These are phyloP conservation scores for Persicaria tinctoria DNA, from an alignment of 148 eudicot genomes.

Conservation along the genomic window DNA sequence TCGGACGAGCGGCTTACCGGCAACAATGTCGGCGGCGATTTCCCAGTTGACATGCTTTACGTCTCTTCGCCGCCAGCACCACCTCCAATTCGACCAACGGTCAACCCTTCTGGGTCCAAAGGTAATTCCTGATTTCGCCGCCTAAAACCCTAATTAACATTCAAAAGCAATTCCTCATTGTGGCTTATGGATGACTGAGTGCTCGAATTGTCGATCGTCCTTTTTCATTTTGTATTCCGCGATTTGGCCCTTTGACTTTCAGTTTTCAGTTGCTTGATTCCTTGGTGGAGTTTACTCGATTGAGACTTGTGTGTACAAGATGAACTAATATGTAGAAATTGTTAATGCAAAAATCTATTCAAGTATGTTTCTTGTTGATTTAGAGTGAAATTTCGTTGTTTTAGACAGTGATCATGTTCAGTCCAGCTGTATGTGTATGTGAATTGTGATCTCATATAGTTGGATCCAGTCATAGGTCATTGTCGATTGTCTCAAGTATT, in stretches of 20 bases:
- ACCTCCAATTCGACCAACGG: neutral
- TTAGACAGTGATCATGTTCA: neutral
- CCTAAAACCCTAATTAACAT: neutral
- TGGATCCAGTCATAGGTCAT: neutral
- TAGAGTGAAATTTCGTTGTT: neutral
- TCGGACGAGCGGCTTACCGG: slow-evolving; percentile 4
- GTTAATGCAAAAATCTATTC: neutral
- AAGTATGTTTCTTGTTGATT: neutral
- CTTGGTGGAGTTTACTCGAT: neutral
- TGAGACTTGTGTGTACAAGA: neutral
- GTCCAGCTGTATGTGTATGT: neutral
- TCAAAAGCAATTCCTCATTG: neutral
- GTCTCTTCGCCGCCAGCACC: slow-evolving; percentile 5
- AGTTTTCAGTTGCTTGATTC: neutral
- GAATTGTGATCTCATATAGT: neutral
- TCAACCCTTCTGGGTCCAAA: neutral
- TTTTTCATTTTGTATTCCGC: neutral
- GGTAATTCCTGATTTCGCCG: neutral
- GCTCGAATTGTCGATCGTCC: neutral
- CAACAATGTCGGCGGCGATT: slow-evolving; percentile 4
- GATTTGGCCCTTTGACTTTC: neutral
- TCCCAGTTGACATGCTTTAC: slow-evolving; percentile 2
- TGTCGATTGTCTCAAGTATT: neutral
- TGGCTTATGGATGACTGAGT: neutral
- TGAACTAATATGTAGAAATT: neutral